Evolutionary conservation across 2,329 filamentous ascomycete genomes (phyloP), one percentile per base, ranked within the genome.

Genomic region (Arthroderma uncinatum): DNA sequence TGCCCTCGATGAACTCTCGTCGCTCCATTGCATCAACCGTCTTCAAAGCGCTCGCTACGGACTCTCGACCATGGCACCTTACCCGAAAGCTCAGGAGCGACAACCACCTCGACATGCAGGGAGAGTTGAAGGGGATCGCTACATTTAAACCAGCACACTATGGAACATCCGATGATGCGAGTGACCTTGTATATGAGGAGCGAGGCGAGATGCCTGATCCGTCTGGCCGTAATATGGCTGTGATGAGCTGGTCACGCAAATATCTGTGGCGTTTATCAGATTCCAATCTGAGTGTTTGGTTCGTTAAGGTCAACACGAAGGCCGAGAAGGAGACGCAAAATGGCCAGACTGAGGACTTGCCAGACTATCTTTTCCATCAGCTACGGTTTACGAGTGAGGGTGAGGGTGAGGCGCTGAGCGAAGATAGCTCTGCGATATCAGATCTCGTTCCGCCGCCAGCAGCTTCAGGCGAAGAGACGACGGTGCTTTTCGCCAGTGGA

Each of bases 311-410:
- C 6, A 59, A 59, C 25, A 4, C 23, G 16, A 10, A 10, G 25
- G 28, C 37, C 34, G 9, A 33, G 19, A 55, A 21, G 12, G 28
- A 34, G 19, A 8, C 19, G 16, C 50, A 55, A 14, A 10, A 14
- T 1, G 9, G 42, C 40, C 58, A 60, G 5, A 52, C 61, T 34
- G 62, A 63, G 2, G 57, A 62, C 1, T 62, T 67, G 2, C 67
- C 70, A 16, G 73, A 76, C 63, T 76, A 76, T 59, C 63, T 76
- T 10, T 76, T 76, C 56, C 74, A 76, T 58, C 67, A 73, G 37
- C 72, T 76, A 33, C 69, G 69, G 12, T 70, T 74, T 39, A 62
- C 62, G 1, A 48, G 61, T 42, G 55, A 59, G n/a, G 58, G 40
- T 12, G 30, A 34, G 2, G 16, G 19, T 6, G 59, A 16, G 16